A percentile compares a stretch with the other conserved stretches of the same genome.
Conservation (phyloP, 768 basidiomycete genomes). For the Lepiota brunneoincarnata region DNA sequence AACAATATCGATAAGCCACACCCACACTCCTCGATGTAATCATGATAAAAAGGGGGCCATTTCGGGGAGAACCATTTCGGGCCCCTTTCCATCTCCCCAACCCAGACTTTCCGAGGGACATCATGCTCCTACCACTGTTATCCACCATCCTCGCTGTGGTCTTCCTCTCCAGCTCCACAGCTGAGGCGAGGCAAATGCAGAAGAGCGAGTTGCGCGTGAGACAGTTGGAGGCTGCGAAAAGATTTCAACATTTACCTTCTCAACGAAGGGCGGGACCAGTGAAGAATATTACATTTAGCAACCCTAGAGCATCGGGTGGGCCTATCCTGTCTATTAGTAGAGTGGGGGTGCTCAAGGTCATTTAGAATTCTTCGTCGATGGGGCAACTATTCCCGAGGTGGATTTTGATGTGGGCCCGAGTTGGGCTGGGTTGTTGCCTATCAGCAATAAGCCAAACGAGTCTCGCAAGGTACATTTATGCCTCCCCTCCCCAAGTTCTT, state of each 20-base stretch:
- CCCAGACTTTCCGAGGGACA: neutral
- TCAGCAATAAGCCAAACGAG: constrained; percentile 57
- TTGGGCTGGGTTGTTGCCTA: constrained; percentile 74
- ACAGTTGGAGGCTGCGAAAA: constrained; percentile 48
- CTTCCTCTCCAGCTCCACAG: constrained; percentile 11
- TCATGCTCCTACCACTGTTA: constrained; percentile 1
- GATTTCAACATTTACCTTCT: constrained; percentile 25
- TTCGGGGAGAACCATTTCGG: neutral
- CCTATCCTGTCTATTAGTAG: no score
- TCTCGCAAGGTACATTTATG: constrained; percentile 53
- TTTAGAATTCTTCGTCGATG: constrained; percentile 70
- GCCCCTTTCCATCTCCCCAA: neutral
- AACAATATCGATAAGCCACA: no score
- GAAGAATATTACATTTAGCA: constrained; percentile 72
- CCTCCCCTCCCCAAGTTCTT: neutral
- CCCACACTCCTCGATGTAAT: no score
- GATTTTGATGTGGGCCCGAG: constrained; percentile 74
- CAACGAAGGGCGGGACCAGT: constrained; percentile 20
- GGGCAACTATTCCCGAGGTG: constrained; percentile 61
- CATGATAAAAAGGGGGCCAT: no score
- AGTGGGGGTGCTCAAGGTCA: no score
- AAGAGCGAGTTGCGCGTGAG: constrained; percentile 42
- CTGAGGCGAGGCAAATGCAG: constrained; percentile 29
- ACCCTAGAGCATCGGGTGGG: constrained; percentile 61
- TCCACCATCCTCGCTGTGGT: constrained; percentile 13